Conservation (phyloP, 805 yeast species). For the Kuraishia cidri region DNA sequence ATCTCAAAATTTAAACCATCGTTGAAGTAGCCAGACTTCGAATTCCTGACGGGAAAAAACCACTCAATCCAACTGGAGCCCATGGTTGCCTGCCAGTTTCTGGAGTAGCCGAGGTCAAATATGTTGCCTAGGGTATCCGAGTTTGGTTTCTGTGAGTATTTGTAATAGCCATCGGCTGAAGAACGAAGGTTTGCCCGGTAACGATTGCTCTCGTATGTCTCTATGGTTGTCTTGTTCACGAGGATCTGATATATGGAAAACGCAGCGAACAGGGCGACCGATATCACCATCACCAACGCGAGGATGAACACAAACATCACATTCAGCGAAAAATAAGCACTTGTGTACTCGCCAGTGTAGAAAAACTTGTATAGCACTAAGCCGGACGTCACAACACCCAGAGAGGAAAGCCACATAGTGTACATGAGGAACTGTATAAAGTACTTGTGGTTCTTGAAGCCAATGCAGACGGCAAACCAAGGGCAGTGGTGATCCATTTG, state of each 20-base stretch:
- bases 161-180: conserved; percentile 22
- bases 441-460: conserved; percentile 70
- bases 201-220: conserved; percentile 50
- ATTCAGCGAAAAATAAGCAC: conserved; percentile 42
- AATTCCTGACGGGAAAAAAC: conserved; percentile 47
- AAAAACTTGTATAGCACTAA: conserved; percentile 41
- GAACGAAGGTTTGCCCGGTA: conserved; percentile 28
- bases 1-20: conserved; percentile 46
- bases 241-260: conserved; percentile 53
- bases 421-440: conserved; percentile 68
- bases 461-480: conserved; percentile 89
- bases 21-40: neutral
- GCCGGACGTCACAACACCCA: conserved; percentile 30
- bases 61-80: conserved; percentile 60
- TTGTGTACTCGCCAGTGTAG: conserved; percentile 24
- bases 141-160: conserved; percentile 31
- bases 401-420: conserved; percentile 34
- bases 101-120: conserved; percentile 59
- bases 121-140: conserved; percentile 49
- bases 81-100: conserved; percentile 68
- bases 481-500: conserved; percentile 67
- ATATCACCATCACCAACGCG: conserved; percentile 41
- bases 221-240: conserved; percentile 74
- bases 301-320: conserved; percentile 52
- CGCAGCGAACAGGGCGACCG: conserved; percentile 46